These are phyloP conservation scores for Termitomyces sp. DNA, from an alignment of 768 basidiomycete species.

Conservation along the genomic window DNA sequence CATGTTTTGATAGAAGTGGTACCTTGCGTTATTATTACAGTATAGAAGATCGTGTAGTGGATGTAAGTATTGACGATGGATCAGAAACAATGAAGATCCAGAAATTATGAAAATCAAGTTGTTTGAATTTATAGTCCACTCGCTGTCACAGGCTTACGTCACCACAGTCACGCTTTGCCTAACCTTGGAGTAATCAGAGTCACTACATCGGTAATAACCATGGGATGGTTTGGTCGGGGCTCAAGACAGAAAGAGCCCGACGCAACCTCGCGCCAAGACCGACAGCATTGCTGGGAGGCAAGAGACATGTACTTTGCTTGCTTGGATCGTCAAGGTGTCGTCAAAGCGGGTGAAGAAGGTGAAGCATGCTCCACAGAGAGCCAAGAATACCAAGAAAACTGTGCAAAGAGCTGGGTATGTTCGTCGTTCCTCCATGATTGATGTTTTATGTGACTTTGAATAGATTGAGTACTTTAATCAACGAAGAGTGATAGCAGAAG, in stretches of 20 bases:
- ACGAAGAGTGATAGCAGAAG: constrained; percentile 74
- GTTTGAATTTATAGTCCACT: too few relatives aligned
- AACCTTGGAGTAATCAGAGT: neutral
- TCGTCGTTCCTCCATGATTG: neutral
- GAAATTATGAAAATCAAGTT: neutral
- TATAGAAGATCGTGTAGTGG: neutral
- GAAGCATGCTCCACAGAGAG: constrained; percentile 55
- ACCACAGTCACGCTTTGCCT: neutral
- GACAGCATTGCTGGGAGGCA: constrained; percentile 80
- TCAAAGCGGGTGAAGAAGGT: constrained; percentile 67
- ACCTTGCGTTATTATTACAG: neutral
- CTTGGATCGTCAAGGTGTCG: constrained; percentile 61
- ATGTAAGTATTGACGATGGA: too few relatives aligned
- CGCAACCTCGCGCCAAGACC: constrained; percentile 51
- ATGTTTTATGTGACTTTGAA: neutral
- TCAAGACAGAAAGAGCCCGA: constrained; percentile 33
- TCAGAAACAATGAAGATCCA: neutral
- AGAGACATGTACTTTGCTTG: constrained; percentile 85
- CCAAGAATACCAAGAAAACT: constrained; percentile 59
- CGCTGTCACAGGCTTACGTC: neutral
- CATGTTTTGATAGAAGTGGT: neutral
- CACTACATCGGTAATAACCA: constrained; percentile 5
- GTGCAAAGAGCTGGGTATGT: constrained; percentile 89
- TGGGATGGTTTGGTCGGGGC: constrained; percentile 38
- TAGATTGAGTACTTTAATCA: constrained; percentile 97